Conservation (phyloP, 441 rosid species). For the Caryocar brasiliense region DNA sequence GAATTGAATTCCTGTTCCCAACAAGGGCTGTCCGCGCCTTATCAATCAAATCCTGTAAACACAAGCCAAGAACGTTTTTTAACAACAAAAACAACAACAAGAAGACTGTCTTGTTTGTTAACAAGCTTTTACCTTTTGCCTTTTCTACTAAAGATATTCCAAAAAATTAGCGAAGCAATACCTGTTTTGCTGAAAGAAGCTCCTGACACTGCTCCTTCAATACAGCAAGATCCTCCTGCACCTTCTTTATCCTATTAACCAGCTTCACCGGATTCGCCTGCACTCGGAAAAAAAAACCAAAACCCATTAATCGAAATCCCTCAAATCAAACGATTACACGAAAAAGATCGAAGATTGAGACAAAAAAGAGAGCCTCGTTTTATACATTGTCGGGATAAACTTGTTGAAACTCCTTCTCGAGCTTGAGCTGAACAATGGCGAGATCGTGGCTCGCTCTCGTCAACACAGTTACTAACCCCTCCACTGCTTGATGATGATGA, state of each 20-base stretch:
- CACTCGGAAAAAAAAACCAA: not conserved
- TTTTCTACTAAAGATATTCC: too few relatives aligned
- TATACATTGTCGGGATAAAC: conserved; percentile 57
- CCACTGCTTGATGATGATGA: conserved; percentile 42
- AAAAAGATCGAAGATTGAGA: not conserved
- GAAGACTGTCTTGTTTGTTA: not conserved
- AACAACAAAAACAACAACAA: conserved; percentile 6
- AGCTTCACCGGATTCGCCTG: conserved; percentile 82
- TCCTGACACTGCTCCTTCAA: conserved; percentile 71
- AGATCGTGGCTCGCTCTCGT: conserved; percentile 58
- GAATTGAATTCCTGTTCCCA: conserved; percentile 53
- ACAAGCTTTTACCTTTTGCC: too few relatives aligned
- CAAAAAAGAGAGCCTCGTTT: not conserved
- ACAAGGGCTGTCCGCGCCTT: conserved; percentile 60
- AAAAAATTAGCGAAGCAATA: conserved; percentile 3
- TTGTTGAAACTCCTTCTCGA: conserved; percentile 67
- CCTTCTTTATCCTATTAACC: conserved; percentile 58
- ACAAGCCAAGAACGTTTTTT: too few relatives aligned
- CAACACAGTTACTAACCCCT: conserved; percentile 45
- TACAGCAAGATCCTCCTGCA: conserved; percentile 47
- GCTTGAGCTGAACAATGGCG: conserved; percentile 44
- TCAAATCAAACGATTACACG: not conserved
- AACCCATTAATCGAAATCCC: not conserved
- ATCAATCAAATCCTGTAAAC: conserved; percentile 72
- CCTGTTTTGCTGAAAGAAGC: conserved; percentile 86